Base-by-base conservation (phyloP, 352 stramenopile species). In the Pythium monospermum region DNA sequence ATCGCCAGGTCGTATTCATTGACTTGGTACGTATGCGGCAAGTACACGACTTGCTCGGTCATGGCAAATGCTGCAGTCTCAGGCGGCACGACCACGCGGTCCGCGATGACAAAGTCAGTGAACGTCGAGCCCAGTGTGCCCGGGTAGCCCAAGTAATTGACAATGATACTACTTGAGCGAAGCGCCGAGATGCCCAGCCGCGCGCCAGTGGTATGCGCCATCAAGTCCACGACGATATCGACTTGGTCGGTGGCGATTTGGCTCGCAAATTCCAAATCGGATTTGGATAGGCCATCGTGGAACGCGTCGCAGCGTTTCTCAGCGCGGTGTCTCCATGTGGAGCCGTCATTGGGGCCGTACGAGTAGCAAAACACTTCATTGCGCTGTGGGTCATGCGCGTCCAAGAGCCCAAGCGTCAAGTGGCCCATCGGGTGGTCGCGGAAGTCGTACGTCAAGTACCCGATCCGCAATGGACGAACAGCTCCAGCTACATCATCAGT, bases 371-470 rank as follows among this genome's bases (percentile, higher is more conserved):
- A 71, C 1, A 68, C 68, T 7, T 85, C 54, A 19, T 95, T 60
- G 16, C 36, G 31, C 2, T 28, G 26, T n/a, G 40, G 28, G 32
- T 92, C 43, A 53, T 97, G 89, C 10, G 79, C 55, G 19, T 94
- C 74, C 10, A 97, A 53, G 5, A 97, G 53, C 1, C 89, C 87
- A 2, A 87, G 47, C 15, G 83, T 96, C 19, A 98, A 66, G 33
- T 96, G 85, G 2, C 85, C 91, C 88, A 97, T 97, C 7, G 91
- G 85, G 51, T 98, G 90, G 55, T 97, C 92, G 1, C 83, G 76
- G 47, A 97, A 95, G 67, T 98, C 84, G 33, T 76, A 92, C 53
- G 84, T 94, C 18, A 97, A 30, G 49, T 97, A 94, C 11, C 87
- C 91, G 0, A 96, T 54, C 13, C 75, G 63, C n/a, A 90, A 53